Evolutionary conservation across 2,329 filamentous ascomycete species (phyloP).

Genomic region (Cytospora mali): DNA sequence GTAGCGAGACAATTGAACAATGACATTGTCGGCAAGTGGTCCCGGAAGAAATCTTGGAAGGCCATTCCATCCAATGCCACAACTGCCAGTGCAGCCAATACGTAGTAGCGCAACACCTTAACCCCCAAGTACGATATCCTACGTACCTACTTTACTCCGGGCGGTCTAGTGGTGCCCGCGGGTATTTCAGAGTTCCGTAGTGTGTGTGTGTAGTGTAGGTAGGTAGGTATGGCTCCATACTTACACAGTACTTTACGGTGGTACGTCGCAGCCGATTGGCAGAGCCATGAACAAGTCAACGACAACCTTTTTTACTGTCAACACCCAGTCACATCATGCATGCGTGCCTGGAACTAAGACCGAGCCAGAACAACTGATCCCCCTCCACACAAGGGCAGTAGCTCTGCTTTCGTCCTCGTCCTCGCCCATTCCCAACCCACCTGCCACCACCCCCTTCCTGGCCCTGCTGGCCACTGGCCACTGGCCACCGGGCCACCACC

Average conservation of each 20-base stretch:
- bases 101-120: no score
- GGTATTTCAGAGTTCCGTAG: no score
- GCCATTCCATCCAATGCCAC: not conserved
- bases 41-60: not conserved
- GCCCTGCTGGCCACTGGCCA: slow-evolving; percentile 3
- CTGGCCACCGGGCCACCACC: slow-evolving; percentile 11
- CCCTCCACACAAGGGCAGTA: not conserved
- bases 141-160: no score
- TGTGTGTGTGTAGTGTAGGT: not conserved
- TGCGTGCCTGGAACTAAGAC: slow-evolving; percentile 27
- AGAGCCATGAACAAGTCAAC: not conserved
- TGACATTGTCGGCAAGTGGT: not conserved
- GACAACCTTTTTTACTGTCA: slow-evolving; percentile 6
- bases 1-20: not conserved
- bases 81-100: not conserved
- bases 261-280: slow-evolving; percentile 15
- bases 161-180: no score
- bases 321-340: not conserved
- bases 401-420: not conserved
- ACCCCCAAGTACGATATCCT: no score
- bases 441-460: not conserved
- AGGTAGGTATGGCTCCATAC: no score
- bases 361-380: slow-evolving; percentile 18
- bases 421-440: not conserved
- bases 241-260: no score